Percentiles rank a stretch among this genome's conserved stretches.
Conservation (phyloP, 108 stramenopile species). For the Pseudonitzschia pungens region DNA sequence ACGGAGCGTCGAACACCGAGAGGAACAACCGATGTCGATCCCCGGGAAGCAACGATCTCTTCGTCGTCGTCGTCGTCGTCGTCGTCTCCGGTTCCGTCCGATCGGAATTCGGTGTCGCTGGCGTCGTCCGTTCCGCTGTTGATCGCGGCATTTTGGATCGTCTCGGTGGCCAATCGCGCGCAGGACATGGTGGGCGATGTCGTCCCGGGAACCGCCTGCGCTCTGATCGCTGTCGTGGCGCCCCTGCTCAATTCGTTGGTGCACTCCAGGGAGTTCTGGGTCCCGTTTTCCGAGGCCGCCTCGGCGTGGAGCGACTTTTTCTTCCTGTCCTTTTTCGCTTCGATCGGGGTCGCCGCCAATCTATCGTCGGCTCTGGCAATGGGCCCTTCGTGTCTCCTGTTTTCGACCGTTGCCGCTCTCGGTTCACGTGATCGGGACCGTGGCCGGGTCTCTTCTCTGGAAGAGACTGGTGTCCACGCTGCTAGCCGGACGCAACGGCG, state of each 20-base stretch:
- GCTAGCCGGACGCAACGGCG: neutral
- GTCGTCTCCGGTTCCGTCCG: neutral
- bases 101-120: neutral
- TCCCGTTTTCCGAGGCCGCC: neutral
- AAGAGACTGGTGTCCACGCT: neutral
- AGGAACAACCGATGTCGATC: neutral
- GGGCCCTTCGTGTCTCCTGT: slow-evolving; percentile 41
- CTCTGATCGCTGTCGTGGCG: slow-evolving; percentile 52
- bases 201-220: slow-evolving; percentile 66
- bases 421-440: slow-evolving; percentile 46
- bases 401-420: slow-evolving; percentile 52
- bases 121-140: slow-evolving; percentile 17
- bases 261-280: slow-evolving; percentile 1
- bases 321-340: slow-evolving; percentile 67
- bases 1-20: neutral
- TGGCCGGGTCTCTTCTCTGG: slow-evolving; percentile 31
- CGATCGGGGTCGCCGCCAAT: slow-evolving; percentile 64
- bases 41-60: neutral
- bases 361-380: slow-evolving; percentile 42
- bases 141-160: slow-evolving; percentile 24
- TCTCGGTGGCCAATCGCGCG: slow-evolving; percentile 19
- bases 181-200: slow-evolving; percentile 26
- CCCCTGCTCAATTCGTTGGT: slow-evolving; percentile 20
- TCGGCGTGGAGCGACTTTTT: slow-evolving; percentile 40
- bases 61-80: neutral